Evolutionary conservation across 2,329 filamentous ascomycete species (phyloP), one percentile per base, ranked within the genome.

Genomic region (Hortaea werneckii): DNA sequence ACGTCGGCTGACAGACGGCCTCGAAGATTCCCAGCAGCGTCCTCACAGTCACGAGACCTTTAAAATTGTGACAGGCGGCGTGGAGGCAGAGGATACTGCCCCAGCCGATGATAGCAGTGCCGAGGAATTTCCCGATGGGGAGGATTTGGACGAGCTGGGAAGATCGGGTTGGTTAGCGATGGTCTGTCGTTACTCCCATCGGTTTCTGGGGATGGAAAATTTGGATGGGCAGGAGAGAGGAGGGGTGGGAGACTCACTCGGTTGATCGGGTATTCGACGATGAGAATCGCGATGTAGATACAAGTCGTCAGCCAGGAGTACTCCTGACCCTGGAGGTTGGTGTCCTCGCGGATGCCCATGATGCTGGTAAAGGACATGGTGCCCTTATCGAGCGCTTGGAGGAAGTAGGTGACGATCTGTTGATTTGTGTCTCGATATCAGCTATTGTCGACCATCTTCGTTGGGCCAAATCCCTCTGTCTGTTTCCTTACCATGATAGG

Each of bases 11-110:
- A 58, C 79, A 83, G 34, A 77, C 76, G 0, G 82, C 78, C 62
- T 87, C 83, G 56, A 85, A 85, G 45, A 84, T 75, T 50, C 83
- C 83, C 4, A 87, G 74, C 6, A 87, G 65, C 0, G 77, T 82
- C 13, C 83, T 76, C 4, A 83, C 74, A 0, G 70, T 60, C 2
- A 83, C 67, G 1, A 86, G 68, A 1, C 76, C 72, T 0, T 69
- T 65, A 54, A 85, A 86, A 59, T 73, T 79, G 45, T 67, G 67
- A 59, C 76, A 79, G 2, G 75, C 76, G 1, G 82, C 75, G 49
- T 83, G 80, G 46, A 74, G 72, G 1, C 77, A 77, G 3, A 86
- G 69, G 2, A 76, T 68, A 0, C 67, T 56, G 8, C 80, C 80
- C 83, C 82, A 86, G 10, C 76, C 67, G 7, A 81, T 67, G 53